Base-by-base conservation (phyloP, 2,329 filamentous ascomycete species). In the Pseudogymnoascus sp. region DNA sequence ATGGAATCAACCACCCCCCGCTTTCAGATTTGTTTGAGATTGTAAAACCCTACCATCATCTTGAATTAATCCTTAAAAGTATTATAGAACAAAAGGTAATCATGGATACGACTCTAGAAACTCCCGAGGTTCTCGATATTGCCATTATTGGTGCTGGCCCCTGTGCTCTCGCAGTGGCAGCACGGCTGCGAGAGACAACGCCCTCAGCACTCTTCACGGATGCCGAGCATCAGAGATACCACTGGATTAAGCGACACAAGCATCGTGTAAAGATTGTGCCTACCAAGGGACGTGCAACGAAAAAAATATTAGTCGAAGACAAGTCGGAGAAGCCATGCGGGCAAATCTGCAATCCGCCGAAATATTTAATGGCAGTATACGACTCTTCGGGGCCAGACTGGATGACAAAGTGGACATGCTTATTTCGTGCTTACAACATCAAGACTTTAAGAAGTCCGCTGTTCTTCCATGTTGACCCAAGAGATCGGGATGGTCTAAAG, bases 131-230 rank as follows among this genome's bases (percentile, higher is more conserved):
- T 59, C 81, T 85, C 74, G 88, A 92, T 71, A 84, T 92, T 7
- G 75, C 72, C 35, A 72, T 72, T 33, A 64, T 93, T 42, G 90
- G 90, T 7, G 88, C 86, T 6, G 90, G 90, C 0, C 89, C 90
- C 3, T 89, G 86, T 67, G 89, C 89, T 4, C 84, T 93, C 3
- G 88, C 88, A 4, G 83, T 89, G 5, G 88, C 90, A 7, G 85
- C 89, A 1, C 83, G 90, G 3, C 80, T 93, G 1, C 82, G 83
- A 44, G 90, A 93, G 74, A 80, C 82, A 62, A 89, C 88, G 0
- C 90, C 90, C 0, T 90, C 88, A 0, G 89, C 90, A 1, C 84
- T 92, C 61, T 93, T 93, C 75, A 93, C 90, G 0, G 89, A 93
- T 71, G 88, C 90, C 68, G 90, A 93, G 70, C 89, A 93, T 70